phyloP scores from a whole-genome alignment of 2,329 filamentous ascomycete species.

The Cladophialophora yegresii region DNA sequence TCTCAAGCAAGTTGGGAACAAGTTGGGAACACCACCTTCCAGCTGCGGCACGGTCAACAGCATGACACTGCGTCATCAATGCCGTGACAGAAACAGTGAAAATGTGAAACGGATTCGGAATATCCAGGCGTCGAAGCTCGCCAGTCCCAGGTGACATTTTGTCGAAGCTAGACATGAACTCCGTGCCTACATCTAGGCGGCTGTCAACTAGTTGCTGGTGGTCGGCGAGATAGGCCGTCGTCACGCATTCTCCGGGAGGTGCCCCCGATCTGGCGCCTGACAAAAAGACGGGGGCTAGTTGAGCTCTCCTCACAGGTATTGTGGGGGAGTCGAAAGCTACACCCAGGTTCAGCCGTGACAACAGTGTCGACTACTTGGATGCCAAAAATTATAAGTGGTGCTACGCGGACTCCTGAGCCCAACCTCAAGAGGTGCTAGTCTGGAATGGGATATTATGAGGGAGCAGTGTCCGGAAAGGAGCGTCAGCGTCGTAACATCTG shows the following conservation, averaged over 20 bases:
- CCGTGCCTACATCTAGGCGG: not conserved
- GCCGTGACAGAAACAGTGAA: not conserved
- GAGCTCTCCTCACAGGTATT: conserved; percentile 1
- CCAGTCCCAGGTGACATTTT: not conserved
- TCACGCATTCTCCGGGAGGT: not conserved
- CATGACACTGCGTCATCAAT: conserved; percentile 8
- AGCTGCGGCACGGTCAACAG: not conserved
- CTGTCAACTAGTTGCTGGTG: conserved; percentile 10
- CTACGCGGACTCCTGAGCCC: conserved; percentile 1
- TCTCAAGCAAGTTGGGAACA: not conserved
- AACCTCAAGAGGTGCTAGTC: conserved; percentile 9
- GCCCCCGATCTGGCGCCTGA: not conserved
- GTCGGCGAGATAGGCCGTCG: not conserved
- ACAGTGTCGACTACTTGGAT: conserved; percentile 1
- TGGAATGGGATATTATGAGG: conserved; percentile 11
- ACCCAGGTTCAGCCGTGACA: not conserved
- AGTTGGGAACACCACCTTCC: conserved; percentile 1
- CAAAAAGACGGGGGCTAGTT: conserved; percentile 8
- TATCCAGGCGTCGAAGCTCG: not conserved
- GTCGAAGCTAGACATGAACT: not conserved
- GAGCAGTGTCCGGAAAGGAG: no score
- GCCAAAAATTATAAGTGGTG: conserved; percentile 6
- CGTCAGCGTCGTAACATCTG: no score
- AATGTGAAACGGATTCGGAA: not conserved
- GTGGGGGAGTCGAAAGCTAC: conserved; percentile 5